A percentile compares a stretch with the other conserved stretches of the same genome.
These are phyloP conservation scores for Podila minutissima DNA, from an alignment of 192 early-diverging fungal species.

Conservation along the genomic window DNA sequence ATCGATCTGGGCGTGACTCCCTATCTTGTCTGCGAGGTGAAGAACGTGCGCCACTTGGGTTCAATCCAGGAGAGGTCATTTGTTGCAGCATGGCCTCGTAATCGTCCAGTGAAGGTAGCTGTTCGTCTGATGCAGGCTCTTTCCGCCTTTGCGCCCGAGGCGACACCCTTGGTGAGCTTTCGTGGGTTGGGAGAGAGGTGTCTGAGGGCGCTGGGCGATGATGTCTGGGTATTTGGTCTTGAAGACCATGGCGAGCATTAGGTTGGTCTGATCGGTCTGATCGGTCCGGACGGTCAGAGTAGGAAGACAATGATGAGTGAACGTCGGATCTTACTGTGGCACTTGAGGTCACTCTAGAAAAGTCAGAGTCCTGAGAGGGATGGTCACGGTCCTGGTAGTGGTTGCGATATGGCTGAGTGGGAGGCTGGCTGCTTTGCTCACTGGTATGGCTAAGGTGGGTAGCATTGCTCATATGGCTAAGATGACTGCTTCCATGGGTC, in stretches of 20 bases:
- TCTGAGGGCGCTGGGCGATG: slow-evolving; percentile 1
- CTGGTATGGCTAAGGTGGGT: slow-evolving; percentile 11
- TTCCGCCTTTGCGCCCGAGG: slow-evolving; percentile 14
- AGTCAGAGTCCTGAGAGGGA: neutral
- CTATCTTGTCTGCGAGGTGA: neutral
- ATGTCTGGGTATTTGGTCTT: neutral
- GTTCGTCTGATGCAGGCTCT: neutral
- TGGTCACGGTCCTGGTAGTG: neutral
- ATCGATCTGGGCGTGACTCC: neutral
- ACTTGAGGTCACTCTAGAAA: neutral
- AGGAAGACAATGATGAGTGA: neutral
- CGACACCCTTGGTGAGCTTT: neutral
- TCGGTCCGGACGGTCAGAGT: neutral
- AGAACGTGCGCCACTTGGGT: slow-evolving; percentile 6
- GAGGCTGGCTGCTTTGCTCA: neutral
- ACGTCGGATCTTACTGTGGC: slow-evolving; percentile 1
- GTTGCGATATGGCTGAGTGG: slow-evolving; percentile 1
- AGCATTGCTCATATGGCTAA: slow-evolving; percentile 3
- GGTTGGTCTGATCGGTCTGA: slow-evolving; percentile 1
- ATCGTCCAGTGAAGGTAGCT: slow-evolving; percentile 27
- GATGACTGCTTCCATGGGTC: slow-evolving; percentile 2
- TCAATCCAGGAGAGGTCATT: slow-evolving; percentile 36
- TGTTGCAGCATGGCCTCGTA: slow-evolving; percentile 42
- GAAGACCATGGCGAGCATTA: neutral
- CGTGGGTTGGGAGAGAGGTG: neutral